Base-by-base conservation (phyloP, 768 basidiomycete genomes). In the Pleurotus salmoneostramineus region DNA sequence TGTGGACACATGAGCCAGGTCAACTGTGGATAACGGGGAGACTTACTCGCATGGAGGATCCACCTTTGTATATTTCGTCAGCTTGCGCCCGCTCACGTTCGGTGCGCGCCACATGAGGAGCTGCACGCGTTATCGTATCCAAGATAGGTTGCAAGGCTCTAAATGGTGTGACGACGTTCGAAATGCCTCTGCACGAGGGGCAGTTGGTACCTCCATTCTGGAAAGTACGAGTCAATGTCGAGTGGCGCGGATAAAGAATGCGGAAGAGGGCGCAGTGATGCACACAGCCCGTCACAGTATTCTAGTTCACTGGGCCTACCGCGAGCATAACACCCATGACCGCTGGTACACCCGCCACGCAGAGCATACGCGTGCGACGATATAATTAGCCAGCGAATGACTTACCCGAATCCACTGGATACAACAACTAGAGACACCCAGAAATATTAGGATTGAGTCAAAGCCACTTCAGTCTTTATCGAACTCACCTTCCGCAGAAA, bases 131-230 rank as follows among this genome's bases (percentile, higher is more conserved):
- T 31, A 94, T 71, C 5, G 85, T 71, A 64, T 93, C 90, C 57
- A 93, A 70, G 61, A 93, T 80, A 40, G 81, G 74, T 68, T 94
- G 88, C 11, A 94, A 70, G 2, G 83, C 80, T 32, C 92, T 84
- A 58, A 88, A 93, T 15, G 88, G 88, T 2, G 81, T 79, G 37
- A 89, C 90, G 21, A 79, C 76, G 27, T 79, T 86, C 11, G 90
- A 85, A n/a, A 76, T 62, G 27, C 83, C 80, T 56, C 92, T 86
- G 64, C 92, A 94, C 5, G 88, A 85, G 11, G 92, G 92, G 67
- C 92, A 94, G 63, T 84, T 89, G 15, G 88, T 87, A 55, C 91
- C 92, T 36, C 90, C 89, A 63, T 93, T 93, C 91, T 93, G 21
- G 21, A 27, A 63, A 42, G 8, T 45, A 58, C 61, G 43, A 58